These are phyloP conservation scores for Russula olivacea DNA, from an alignment of 768 basidiomycete genomes.

Conservation along the genomic window DNA sequence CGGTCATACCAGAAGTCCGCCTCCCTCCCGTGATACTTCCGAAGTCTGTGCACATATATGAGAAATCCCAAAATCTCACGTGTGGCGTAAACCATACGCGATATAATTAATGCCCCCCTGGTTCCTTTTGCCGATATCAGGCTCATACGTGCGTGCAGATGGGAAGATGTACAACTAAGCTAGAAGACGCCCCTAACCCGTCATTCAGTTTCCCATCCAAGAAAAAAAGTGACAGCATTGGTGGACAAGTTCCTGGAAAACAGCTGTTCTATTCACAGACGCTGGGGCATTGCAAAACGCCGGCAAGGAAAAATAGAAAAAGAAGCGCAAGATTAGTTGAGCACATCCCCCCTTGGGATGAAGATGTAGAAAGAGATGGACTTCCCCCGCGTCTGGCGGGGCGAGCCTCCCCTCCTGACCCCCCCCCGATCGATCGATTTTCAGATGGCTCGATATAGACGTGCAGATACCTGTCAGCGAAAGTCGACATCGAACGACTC, in stretches of 20 bases:
- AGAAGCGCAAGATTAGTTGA: not conserved
- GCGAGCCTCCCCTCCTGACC: not conserved
- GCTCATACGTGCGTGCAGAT: not conserved
- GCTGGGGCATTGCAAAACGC: constrained; percentile 15
- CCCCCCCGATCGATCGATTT: constrained; percentile 14
- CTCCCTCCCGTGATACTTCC: constrained; percentile 12
- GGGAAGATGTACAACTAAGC: constrained; percentile 2
- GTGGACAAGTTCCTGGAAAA: constrained; percentile 1
- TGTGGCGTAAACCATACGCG: not conserved
- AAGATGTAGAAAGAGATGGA: not conserved
- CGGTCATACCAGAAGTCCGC: not conserved
- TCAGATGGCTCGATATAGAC: constrained; percentile 14
- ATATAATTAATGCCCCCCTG: not conserved
- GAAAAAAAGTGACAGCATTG: not conserved
- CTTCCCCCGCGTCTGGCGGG: not conserved
- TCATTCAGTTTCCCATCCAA: not conserved
- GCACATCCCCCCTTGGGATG: not conserved
- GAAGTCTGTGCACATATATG: not conserved
- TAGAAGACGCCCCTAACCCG: constrained; percentile 3
- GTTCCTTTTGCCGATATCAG: not conserved
- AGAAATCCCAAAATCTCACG: not conserved
- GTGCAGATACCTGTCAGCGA: constrained; percentile 18
- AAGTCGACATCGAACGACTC: not conserved
- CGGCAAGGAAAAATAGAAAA: not conserved
- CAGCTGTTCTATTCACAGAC: not conserved